Evolutionary conservation across 768 basidiomycete species (phyloP), one percentile per base, ranked within the genome.

Genomic region (Epithele typhae): DNA sequence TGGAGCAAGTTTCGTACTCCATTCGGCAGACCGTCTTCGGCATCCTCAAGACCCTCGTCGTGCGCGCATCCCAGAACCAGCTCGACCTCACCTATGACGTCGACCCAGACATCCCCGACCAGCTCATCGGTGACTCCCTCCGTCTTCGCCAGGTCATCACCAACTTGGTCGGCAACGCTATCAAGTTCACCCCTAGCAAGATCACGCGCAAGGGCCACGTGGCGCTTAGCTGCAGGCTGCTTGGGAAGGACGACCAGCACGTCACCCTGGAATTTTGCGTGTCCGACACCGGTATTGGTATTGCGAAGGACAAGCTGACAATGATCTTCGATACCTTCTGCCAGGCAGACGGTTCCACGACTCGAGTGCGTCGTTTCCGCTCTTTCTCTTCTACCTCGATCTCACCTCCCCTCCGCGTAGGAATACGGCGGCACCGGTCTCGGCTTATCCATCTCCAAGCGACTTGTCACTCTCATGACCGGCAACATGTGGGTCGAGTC

Each of bases 401-500:
- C 32, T 51, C 36, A 11, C 37, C 8, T 41, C 37, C 34, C 2
- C 37, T 40, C 9, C 37, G 40, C 22, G 10, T 57, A 92, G 87
- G 93, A 97, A 75, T 97, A 97, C 55, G 95, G 95, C 52, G 95
- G 95, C 33, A 97, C 95, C 0, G 95, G 95, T 59, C 75, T 99
- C 3, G 95, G 95, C 11, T 75, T 98, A 37, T 97, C 94, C 9
- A 98, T 99, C 59, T 98, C 95, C 37, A 98, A 97, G 63, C 87
- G 94, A 1, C 82, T 99, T 19, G 95, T 98, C 15, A 85, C 84
- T 39, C 84, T 99, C 57, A 99, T 99, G 96, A 83, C 91, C 57
- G 96, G 96, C 37, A 91, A 95, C 59, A 90, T 99, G 76, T 99
- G 96, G 96, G 96, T 99, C 18, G 91, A 96, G 68, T 88, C 85